Evolutionary conservation across 495 filamentous ascomycete genomes (phyloP).

Genomic region (Tuber borchii): DNA sequence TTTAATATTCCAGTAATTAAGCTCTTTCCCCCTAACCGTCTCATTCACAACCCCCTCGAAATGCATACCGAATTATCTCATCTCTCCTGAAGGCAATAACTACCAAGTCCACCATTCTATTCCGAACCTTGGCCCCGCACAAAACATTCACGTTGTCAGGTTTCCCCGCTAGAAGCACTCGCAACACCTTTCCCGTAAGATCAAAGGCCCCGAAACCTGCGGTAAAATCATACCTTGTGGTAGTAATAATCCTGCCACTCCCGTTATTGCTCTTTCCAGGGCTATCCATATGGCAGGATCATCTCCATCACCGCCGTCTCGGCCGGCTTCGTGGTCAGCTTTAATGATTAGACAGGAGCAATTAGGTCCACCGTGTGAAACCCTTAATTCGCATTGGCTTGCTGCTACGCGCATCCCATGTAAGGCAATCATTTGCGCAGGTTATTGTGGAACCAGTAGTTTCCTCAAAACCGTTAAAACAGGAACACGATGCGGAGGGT

Average conservation of each 20-base stretch:
- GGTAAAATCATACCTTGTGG: constrained; percentile 41
- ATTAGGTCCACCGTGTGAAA: constrained; percentile 41
- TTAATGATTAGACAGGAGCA: constrained; percentile 42
- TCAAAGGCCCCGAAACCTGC: constrained; percentile 43
- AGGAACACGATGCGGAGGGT: constrained; percentile 25
- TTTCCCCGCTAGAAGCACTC: constrained; percentile 36
- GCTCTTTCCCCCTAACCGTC: not conserved
- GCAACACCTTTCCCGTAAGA: constrained; percentile 40
- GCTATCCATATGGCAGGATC: constrained; percentile 45
- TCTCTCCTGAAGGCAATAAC: constrained; percentile 43
- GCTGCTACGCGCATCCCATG: constrained; percentile 41
- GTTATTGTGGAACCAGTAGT: constrained; percentile 30
- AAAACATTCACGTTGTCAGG: constrained; percentile 45
- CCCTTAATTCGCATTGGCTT: constrained; percentile 39
- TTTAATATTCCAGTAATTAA: not conserved
- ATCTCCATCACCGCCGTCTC: constrained; percentile 42
- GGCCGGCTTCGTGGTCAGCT: constrained; percentile 41
- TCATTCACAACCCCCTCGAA: not conserved
- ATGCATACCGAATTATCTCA: constrained; percentile 42
- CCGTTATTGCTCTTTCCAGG: constrained; percentile 19
- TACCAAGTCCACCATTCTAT: constrained; percentile 37
- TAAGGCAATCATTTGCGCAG: constrained; percentile 40
- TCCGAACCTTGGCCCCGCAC: constrained; percentile 40
- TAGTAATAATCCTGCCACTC: constrained; percentile 42
- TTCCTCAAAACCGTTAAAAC: constrained; percentile 40